Base-by-base conservation (phyloP, 108 stramenopile species). In the Discostella pseudostelligera region DNA sequence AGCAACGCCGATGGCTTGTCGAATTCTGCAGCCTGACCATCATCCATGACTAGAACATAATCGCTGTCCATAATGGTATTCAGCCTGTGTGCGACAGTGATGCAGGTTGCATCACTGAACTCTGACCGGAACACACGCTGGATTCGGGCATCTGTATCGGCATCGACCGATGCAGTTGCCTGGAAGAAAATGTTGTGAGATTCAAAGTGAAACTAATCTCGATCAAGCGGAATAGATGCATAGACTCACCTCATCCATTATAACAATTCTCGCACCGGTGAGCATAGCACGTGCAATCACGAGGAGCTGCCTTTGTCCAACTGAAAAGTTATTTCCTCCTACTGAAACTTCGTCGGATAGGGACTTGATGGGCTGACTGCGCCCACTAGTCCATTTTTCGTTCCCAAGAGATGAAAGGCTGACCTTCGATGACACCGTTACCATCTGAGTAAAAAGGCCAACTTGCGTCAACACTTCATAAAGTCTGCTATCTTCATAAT, bases 1-100 rank as follows among this genome's bases (percentile, higher is more conserved):
- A 95, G 65, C 29, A 95, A 74, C 22, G 45, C 65, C 10, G 71
- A 70, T 13, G 94, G 94, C 14, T 63, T 71, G 37, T 89, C 89
- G 55, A 95, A 93, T 54, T 95, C 91, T 3, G 62, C 84, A 1
- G 92, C 93, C 32, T 39, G 64, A 8, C 99, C 99, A 62, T 90
- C 87, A 43, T 87, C 87, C 87, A 99, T 86, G 3, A 98, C 97
- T 17, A 99, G 72, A 26, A 99, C 89, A 42, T 69, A 80, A 63
- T 96, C 94, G 59, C 81, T 85, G 66, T 99, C 97, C 76, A 96
- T 90, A 57, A 99, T 92, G 1, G 98, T 98, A 70, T 98, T 86
- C 28, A 98, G 62, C 22, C 99, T 69, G 76, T 98, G 97, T 1
- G 99, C 98, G 13, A 99, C 88, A 24, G 93, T 94, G 28, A 96